Percentiles rank a stretch among this genome's conserved stretches.
These are phyloP conservation scores for Ambrosiella cleistominuta DNA, from an alignment of 2,329 filamentous ascomycete species.

Conservation along the genomic window DNA sequence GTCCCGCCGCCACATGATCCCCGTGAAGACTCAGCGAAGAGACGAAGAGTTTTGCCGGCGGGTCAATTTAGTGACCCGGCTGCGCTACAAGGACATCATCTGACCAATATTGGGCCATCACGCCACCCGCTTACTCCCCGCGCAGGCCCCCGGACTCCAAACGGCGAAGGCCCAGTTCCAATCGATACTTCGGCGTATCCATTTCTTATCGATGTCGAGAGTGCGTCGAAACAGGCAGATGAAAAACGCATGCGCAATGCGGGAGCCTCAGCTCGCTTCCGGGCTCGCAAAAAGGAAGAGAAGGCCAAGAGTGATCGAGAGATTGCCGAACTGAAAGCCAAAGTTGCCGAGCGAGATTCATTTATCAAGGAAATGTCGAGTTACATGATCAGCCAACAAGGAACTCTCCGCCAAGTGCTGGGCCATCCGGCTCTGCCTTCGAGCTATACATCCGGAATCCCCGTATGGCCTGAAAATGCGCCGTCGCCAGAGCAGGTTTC, in stretches of 20 bases:
- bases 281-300: slow-evolving; percentile 62
- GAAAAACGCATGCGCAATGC: slow-evolving; percentile 77
- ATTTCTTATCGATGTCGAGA: slow-evolving; percentile 8
- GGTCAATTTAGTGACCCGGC: background rate
- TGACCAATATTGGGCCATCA: no score
- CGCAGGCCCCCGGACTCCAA: background rate
- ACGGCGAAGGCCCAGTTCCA: background rate
- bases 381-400: no score
- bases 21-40: background rate
- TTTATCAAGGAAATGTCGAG: no score
- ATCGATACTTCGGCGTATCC: background rate
- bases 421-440: no score
- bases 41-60: background rate
- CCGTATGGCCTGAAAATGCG: no score
- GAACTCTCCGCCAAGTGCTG: no score
- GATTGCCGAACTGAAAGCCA: slow-evolving; percentile 7
- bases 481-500: no score
- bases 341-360: background rate
- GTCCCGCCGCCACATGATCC: background rate
- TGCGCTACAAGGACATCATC: background rate
- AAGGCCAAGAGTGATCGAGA: slow-evolving; percentile 59
- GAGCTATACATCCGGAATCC: no score
- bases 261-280: slow-evolving; percentile 54
- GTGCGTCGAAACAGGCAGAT: slow-evolving; percentile 61
- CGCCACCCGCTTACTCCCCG: no score